A percentile compares a stretch with the other conserved stretches of the same genome.
phyloP scores from a whole-genome alignment of 148 eudicot species.

The Rhododendron ferrugineum region DNA sequence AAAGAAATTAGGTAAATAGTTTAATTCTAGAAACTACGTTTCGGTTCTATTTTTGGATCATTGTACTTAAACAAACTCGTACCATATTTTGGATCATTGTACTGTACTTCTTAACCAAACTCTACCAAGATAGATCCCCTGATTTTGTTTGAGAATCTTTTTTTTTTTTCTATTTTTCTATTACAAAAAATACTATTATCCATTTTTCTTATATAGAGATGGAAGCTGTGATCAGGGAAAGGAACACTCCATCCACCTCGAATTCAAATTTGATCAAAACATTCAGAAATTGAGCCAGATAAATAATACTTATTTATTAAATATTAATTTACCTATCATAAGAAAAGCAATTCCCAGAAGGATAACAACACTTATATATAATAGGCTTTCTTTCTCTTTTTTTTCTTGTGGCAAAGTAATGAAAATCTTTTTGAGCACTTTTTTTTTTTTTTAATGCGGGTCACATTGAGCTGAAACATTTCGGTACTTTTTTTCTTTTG shows the following conservation, averaged over 20 bases:
- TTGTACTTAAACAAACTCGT: background rate
- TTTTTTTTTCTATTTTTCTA: background rate
- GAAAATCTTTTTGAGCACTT: background rate
- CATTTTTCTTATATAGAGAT: background rate
- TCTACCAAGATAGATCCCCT: background rate
- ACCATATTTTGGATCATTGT: background rate
- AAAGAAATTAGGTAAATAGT: background rate
- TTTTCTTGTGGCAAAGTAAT: background rate
- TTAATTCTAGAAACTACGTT: background rate
- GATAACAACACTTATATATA: background rate
- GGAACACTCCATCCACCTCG: background rate
- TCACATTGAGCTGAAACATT: background rate
- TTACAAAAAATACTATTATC: background rate
- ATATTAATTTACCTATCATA: background rate
- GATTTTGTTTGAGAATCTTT: background rate
- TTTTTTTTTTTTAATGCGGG: background rate
- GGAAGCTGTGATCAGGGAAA: background rate
- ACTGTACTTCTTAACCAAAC: background rate
- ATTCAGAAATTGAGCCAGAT: background rate
- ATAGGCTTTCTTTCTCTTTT: too few relatives aligned
- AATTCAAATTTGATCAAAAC: background rate
- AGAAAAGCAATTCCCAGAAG: background rate
- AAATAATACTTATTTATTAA: too few relatives aligned
- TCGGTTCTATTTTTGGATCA: background rate
- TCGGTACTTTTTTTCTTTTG: background rate